Evolutionary conservation across 179 eudicot species (phyloP).

Genomic region (Kewa caespitosa): DNA sequence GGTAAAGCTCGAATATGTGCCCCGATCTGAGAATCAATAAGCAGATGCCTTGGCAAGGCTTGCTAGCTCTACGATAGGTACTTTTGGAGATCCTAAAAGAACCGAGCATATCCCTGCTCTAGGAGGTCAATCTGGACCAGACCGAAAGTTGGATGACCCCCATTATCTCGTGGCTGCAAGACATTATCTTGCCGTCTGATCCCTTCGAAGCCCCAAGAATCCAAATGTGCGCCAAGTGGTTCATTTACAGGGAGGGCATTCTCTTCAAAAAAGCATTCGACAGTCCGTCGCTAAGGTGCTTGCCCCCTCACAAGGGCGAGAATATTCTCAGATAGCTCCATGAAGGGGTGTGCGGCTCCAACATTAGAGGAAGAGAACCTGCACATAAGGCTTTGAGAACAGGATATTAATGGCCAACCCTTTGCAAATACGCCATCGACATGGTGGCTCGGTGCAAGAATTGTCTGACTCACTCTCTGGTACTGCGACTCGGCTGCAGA

Average conservation of each 20-base stretch:
- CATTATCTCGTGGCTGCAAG: not conserved
- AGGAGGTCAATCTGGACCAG: too few species aligned
- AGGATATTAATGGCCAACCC: not conserved
- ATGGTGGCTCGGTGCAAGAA: too few species aligned
- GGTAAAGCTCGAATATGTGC: too few species aligned
- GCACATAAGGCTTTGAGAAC: not conserved
- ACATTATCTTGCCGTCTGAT: not conserved
- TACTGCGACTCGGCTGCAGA: too few species aligned
- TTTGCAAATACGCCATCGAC: not conserved
- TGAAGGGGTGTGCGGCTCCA: not conserved
- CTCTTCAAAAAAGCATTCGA: too few species aligned
- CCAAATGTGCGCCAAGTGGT: not conserved
- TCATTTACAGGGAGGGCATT: not conserved
- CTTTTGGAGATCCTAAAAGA: too few species aligned
- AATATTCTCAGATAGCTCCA: not conserved
- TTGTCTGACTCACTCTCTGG: too few species aligned
- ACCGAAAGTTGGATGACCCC: too few species aligned
- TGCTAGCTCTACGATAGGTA: too few species aligned
- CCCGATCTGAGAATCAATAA: too few species aligned
- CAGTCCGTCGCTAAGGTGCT: not conserved
- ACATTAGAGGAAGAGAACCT: not conserved
- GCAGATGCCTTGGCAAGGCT: too few species aligned
- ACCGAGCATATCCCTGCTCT: too few species aligned
- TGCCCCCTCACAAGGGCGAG: not conserved
- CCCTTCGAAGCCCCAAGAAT: not conserved